Evolutionary conservation across 176 grass and related monocot genomes (phyloP).

Genomic region (Triticum urartu): DNA sequence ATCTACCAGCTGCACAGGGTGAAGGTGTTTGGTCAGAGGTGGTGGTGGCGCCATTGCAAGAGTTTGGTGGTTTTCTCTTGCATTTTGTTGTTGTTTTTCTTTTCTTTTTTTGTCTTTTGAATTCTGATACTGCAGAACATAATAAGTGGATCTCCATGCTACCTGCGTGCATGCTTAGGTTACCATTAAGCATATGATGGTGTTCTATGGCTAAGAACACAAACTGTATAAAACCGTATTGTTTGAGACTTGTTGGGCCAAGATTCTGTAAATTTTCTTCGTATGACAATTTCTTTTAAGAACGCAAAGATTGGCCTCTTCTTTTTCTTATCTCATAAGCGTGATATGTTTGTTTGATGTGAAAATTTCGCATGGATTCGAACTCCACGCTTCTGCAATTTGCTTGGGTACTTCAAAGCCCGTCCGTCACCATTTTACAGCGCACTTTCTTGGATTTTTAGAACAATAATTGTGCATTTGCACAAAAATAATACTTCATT

Average conservation of each 20-base stretch:
- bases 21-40: not conserved
- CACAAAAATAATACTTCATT: too few species aligned
- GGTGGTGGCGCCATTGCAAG: not conserved
- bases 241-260: not conserved
- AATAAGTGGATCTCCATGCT: slow-evolving; percentile 26
- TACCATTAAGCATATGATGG: not conserved
- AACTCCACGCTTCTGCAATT: too few species aligned
- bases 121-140: not conserved
- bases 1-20: not conserved
- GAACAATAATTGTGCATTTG: too few species aligned
- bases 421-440: too few species aligned
- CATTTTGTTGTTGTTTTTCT: not conserved
- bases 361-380: too few species aligned
- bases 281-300: not conserved
- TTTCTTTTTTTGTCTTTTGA: not conserved
- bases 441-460: too few species aligned
- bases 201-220: not conserved
- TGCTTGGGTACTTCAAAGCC: too few species aligned
- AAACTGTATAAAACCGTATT: not conserved
- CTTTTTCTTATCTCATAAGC: too few species aligned
- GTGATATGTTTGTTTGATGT: too few species aligned
- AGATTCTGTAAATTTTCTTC: not conserved
- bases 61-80: slow-evolving; percentile 8
- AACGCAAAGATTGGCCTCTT: not conserved
- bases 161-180: not conserved